Evolutionary conservation across 2,329 filamentous ascomycete genomes (phyloP).

Genomic region (Cladosporium sp.): DNA sequence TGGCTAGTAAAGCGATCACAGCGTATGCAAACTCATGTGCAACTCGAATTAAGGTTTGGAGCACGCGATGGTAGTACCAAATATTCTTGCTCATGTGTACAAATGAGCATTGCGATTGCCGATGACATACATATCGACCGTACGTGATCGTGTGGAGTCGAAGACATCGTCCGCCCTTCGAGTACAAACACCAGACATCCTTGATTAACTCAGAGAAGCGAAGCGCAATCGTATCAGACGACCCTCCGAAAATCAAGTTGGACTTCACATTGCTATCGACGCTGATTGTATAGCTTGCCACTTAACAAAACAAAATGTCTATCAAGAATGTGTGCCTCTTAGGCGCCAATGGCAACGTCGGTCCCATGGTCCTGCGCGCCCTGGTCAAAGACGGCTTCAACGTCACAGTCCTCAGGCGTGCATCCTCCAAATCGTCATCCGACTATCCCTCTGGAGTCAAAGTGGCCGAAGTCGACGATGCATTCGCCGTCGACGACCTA

Average conservation of each 20-base stretch:
- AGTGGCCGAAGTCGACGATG: slow-evolving; percentile 50
- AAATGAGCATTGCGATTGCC: slow-evolving; percentile 4
- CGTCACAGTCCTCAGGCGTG: slow-evolving; percentile 58
- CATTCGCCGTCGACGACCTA: slow-evolving; percentile 50
- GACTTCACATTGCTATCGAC: background rate
- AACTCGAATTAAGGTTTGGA: background rate
- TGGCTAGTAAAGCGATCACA: background rate
- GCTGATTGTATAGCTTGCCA: background rate
- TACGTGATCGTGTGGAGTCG: slow-evolving; percentile 4
- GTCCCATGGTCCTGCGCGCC: slow-evolving; percentile 42
- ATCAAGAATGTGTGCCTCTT: slow-evolving; percentile 45
- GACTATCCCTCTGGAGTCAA: slow-evolving; percentile 40
- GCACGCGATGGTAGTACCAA: background rate
- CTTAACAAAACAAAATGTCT: background rate
- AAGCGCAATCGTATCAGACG: background rate
- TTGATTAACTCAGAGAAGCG: background rate
- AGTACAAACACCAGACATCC: background rate
- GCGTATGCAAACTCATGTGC: background rate
- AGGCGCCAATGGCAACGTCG: slow-evolving; percentile 48
- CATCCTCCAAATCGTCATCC: slow-evolving; percentile 44
- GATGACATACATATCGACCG: background rate
- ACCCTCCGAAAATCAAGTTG: background rate
- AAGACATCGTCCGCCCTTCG: background rate
- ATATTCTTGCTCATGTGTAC: background rate
- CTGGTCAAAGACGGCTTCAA: slow-evolving; percentile 50